Base-by-base conservation (phyloP, 192 early-diverging fungal species). In the Paraglomus occultum region DNA sequence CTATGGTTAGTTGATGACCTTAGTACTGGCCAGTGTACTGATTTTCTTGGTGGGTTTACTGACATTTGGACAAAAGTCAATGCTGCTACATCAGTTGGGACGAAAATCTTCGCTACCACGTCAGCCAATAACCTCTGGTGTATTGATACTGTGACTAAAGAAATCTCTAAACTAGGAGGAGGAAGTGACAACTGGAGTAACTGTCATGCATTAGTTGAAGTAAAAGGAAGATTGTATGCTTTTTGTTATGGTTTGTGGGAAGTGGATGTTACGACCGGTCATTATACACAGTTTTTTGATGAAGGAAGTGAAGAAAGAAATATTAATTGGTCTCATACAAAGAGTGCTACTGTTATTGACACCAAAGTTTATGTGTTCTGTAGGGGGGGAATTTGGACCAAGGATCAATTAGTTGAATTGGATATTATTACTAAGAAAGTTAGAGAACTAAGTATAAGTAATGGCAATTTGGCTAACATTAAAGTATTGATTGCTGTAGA, bases 101-200 rank as follows among this genome's bases (percentile, higher is more conserved):
- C 48, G 17, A 59, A 70, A 8, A 70, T 70, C 42, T 58, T 45
- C 47, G 53, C 45, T n/a, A 70, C 67, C 5, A 70, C 67, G 17
- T 70, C 67, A 4, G 67, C 67, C 8, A 70, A 70, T 70, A 70
- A 70, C 59, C 49, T 70, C 46, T 70, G 67, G 67, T 18, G 38
- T n/a, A 22, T 70, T 55, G 67, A 70, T 58, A 70, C 22, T n/a
- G 18, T 38, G 17, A 3, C 12, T 14, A 14, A 17, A 22, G 48
- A 63, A 44, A 20, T 49, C 8, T 47, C 46, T 18, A 70, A 70
- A 70, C 39, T 70, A 17, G 67, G 67, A 17, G 54, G 67, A 58
- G 67, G 67, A 15, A 48, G 51, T 1, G 67, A 70, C 59, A 70
- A 70, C 59, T 70, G 67, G 67, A 58, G 54, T 8, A 58, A 18